Evolutionary conservation across 345 rosid species (phyloP).

Genomic region (Passiflora organensis): DNA sequence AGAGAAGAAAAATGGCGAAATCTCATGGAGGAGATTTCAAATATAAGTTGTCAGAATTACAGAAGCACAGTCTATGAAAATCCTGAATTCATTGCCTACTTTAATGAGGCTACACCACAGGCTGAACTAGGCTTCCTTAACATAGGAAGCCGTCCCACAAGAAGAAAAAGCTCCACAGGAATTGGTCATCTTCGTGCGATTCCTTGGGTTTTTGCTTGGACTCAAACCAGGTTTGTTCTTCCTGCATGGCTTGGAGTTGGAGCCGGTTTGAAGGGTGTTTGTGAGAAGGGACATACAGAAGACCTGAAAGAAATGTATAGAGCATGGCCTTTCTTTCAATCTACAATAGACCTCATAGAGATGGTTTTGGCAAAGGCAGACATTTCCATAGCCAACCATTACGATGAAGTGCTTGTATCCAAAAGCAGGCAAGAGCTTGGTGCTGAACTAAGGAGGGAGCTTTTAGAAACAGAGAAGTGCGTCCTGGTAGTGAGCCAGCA

Average conservation of each 20-base stretch:
- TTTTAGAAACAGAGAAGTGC: conserved; percentile 57
- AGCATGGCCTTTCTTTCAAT: conserved; percentile 92
- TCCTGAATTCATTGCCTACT: conserved; percentile 92
- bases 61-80: conserved; percentile 86
- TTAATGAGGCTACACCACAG: conserved; percentile 99
- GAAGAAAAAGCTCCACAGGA: conserved; percentile 93
- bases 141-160: conserved; percentile 97
- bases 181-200: conserved; percentile 95
- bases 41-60: conserved; percentile 84
- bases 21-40: conserved; percentile 85
- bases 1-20: conserved; percentile 88
- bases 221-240: conserved; percentile 95
- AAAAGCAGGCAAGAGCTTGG: conserved; percentile 65
- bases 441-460: conserved; percentile 57
- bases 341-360: conserved; percentile 90
- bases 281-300: conserved; percentile 55
- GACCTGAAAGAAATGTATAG: conserved; percentile 90
- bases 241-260: conserved; percentile 99
- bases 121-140: conserved; percentile 96
- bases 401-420: conserved; percentile 85
- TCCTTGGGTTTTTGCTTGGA: conserved; percentile 99
- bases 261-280: conserved; percentile 69
- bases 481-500: conserved; percentile 73
- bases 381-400: conserved; percentile 83
- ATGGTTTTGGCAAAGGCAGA: conserved; percentile 99